A percentile compares a stretch with the other conserved stretches of the same genome.
Evolutionary conservation across 257 asterid species (phyloP).

Genomic region (Solanum chilense): DNA sequence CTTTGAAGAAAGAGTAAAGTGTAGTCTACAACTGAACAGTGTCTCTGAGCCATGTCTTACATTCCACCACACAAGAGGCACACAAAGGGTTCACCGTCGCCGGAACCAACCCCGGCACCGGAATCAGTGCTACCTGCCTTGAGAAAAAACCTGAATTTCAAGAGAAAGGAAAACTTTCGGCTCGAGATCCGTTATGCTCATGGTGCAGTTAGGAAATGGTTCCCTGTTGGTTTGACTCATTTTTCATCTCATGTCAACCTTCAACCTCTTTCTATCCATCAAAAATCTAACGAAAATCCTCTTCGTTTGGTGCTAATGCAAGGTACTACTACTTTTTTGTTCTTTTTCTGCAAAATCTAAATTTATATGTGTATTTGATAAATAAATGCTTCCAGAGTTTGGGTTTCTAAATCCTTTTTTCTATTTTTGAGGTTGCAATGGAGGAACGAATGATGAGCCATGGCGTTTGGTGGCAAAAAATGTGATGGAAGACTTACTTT

Average conservation of each 20-base stretch:
- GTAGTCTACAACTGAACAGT: neutral
- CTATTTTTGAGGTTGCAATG: neutral
- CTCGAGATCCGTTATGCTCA: conserved; percentile 5
- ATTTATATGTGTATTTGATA: neutral
- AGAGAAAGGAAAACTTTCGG: neutral
- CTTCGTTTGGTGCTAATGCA: conserved; percentile 11
- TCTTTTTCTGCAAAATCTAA: neutral
- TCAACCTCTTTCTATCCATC: conserved; percentile 16
- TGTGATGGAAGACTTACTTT: conserved; percentile 25
- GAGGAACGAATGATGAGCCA: conserved; percentile 8
- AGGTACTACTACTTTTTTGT: neutral
- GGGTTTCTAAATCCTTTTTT: neutral
- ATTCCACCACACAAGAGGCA: conserved; percentile 43
- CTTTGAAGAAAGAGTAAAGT: neutral
- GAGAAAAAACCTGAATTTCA: neutral
- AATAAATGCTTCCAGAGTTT: neutral
- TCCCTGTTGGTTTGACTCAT: conserved; percentile 29
- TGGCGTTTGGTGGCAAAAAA: conserved; percentile 25
- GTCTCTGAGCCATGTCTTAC: conserved; percentile 18
- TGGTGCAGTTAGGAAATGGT: conserved; percentile 29
- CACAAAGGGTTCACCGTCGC: conserved; percentile 7
- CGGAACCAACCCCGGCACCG: conserved; percentile 10
- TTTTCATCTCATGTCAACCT: conserved; percentile 14
- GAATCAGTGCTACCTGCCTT: neutral
- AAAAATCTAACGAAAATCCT: conserved; percentile 10